Percentiles rank a stretch among this genome's conserved stretches.
phyloP scores from a whole-genome alignment of 2,329 filamentous ascomycete species.

The Microdochium nivale region DNA sequence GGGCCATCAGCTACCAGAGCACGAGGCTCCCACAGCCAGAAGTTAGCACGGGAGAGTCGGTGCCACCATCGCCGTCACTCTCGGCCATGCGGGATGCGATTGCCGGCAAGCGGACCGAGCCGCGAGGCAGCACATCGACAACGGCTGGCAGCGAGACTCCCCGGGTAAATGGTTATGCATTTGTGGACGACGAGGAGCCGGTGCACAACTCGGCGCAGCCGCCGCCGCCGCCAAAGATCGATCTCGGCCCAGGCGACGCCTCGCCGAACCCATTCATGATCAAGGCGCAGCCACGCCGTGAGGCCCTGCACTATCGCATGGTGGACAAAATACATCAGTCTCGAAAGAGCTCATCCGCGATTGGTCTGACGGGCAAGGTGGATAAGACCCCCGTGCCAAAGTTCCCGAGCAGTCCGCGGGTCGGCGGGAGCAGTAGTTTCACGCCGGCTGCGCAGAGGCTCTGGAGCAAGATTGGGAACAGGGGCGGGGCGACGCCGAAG shows the following conservation, averaged over 20 bases:
- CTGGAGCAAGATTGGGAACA: conserved; percentile 50
- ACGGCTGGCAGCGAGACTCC: conserved; percentile 69
- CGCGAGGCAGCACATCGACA: conserved; percentile 50
- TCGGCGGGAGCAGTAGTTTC: conserved; percentile 36
- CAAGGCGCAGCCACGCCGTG: conserved; percentile 63
- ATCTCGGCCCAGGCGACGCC: conserved; percentile 51
- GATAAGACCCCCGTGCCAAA: conserved; percentile 57
- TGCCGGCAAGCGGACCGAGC: conserved; percentile 48
- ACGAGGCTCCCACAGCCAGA: conserved; percentile 60
- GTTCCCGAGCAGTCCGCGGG: conserved; percentile 58
- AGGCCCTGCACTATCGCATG: conserved; percentile 77
- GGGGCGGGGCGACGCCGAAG: conserved; percentile 20
- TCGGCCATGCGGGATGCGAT: conserved; percentile 81
- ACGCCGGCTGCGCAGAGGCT: conserved; percentile 69
- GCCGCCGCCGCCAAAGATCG: conserved; percentile 31
- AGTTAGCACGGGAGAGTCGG: conserved; percentile 24
- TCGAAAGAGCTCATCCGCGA: conserved; percentile 54
- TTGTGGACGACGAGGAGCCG: conserved; percentile 74
- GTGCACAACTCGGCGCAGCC: conserved; percentile 34
- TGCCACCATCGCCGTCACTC: conserved; percentile 71
- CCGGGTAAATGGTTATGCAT: conserved; percentile 85
- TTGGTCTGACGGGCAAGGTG: conserved; percentile 51
- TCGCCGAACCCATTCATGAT: conserved; percentile 75
- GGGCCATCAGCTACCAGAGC: conserved; percentile 71
- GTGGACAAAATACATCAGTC: conserved; percentile 72